Conservation (phyloP, 2,329 filamentous ascomycete genomes). For the Cladophialophora bantiana region DNA sequence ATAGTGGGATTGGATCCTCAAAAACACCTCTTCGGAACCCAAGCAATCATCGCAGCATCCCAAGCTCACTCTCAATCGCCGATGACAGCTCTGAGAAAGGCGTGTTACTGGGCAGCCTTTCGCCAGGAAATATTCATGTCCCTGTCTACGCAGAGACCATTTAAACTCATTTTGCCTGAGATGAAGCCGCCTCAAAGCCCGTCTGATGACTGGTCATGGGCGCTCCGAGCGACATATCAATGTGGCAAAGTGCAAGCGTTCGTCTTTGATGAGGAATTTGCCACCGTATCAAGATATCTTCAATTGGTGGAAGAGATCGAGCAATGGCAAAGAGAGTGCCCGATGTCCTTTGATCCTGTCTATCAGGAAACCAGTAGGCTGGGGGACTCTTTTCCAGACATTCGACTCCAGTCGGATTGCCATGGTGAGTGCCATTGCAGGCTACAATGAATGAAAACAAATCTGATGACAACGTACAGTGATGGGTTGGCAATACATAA, state of each 20-base stretch:
- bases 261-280: constrained; percentile 13
- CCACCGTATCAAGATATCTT: constrained; percentile 4
- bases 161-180: constrained; percentile 19
- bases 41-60: constrained; percentile 19
- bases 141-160: constrained; percentile 14
- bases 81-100: constrained; percentile 15
- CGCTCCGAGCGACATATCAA: constrained; percentile 15
- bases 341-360: constrained; percentile 12
- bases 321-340: constrained; percentile 11
- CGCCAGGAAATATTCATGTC: constrained; percentile 26
- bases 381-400: constrained; percentile 10
- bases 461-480: constrained; percentile 2
- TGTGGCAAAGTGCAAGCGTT: constrained; percentile 22
- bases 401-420: constrained; percentile 16
- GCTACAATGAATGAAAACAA: neutral
- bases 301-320: constrained; percentile 6
- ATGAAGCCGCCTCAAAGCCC: constrained; percentile 2
- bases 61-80: constrained; percentile 14
- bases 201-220: constrained; percentile 21
- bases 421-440: constrained; percentile 12
- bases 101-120: constrained; percentile 24
- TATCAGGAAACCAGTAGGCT: neutral
- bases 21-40: constrained; percentile 21
- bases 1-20: constrained; percentile 20
- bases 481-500: constrained; percentile 27